Evolutionary conservation across 805 yeast species (phyloP).

Genomic region (Nakazawaea ishiwadae): DNA sequence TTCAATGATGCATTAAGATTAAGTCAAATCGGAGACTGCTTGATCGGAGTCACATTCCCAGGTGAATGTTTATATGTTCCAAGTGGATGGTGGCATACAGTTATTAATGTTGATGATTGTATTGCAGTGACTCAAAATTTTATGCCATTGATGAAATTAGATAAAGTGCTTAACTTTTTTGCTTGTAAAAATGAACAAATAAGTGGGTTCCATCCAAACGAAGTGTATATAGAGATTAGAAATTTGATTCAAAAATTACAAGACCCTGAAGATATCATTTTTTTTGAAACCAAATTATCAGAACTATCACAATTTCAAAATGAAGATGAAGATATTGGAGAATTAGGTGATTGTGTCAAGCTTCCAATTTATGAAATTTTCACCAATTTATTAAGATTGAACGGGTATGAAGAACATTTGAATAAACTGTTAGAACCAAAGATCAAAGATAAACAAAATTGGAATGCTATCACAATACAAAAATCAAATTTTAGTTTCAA

Average conservation of each 20-base stretch:
- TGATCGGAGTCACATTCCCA: slow-evolving; percentile 69
- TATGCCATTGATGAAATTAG: slow-evolving; percentile 62
- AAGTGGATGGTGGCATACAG: slow-evolving; percentile 97
- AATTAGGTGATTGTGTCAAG: slow-evolving; percentile 27
- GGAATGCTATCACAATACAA: slow-evolving; percentile 3
- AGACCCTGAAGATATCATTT: slow-evolving; percentile 13
- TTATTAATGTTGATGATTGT: slow-evolving; percentile 77
- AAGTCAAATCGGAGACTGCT: slow-evolving; percentile 41
- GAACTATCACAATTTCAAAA: slow-evolving; percentile 25
- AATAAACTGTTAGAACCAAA: slow-evolving; percentile 29
- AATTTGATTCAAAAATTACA: slow-evolving; percentile 24
- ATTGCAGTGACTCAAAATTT: slow-evolving; percentile 89
- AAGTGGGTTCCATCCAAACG: slow-evolving; percentile 69
- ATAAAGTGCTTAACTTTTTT: slow-evolving; percentile 63
- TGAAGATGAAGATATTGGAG: slow-evolving; percentile 60
- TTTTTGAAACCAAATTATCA: slow-evolving; percentile 8
- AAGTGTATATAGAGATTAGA: slow-evolving; percentile 35
- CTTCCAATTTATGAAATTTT: slow-evolving; percentile 65
- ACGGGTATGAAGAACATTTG: slow-evolving; percentile 33
- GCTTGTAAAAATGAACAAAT: slow-evolving; percentile 64
- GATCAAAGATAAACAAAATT: slow-evolving; percentile 26
- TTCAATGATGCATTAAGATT: slow-evolving; percentile 62
- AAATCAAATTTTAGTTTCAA: slow-evolving; percentile 5
- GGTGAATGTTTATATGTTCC: slow-evolving; percentile 90
- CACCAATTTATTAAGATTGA: slow-evolving; percentile 38